Evolutionary conservation across 179 eudicot species (phyloP), one percentile per base, ranked within the genome.

Genomic region (Spergularia azorica): DNA sequence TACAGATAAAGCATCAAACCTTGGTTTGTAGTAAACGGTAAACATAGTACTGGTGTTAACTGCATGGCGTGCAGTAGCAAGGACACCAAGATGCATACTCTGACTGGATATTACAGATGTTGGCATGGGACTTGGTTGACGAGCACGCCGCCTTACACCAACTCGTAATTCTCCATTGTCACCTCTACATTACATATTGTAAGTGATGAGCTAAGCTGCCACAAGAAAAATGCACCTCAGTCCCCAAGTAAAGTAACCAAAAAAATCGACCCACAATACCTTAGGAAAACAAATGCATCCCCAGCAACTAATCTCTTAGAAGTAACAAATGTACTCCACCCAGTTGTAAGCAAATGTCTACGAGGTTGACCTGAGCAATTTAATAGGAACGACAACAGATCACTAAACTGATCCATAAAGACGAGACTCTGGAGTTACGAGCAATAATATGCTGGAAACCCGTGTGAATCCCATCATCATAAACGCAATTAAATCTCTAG

Each of bases 311-410:
- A 88, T 88, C 93, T 86, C 84, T 95, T 95, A 17, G 93, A 87
- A 76, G 93, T 88, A 21, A 91, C 95, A 83, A 92, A 92, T 10
- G 90, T 89, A 77, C 98, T 94, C 97, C 97, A 92, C 52, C 98
- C 98, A 20, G 97, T 92, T n/a, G 98, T 94, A n/a, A 94, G 90
- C 84, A 94, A 87, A 83, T 94, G 97, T 76, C 98, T 86, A 64
- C 94, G 86, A 3, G 98, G 98, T 79, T 92, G 97, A 77, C 98
- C 97, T 94, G 85, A 72, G 26, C 58, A 72, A 75, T 54, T 61
- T 16, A 54, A 16, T 51, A 58, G 59, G 59, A 64, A 76, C 16
- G 59, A 74, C 58, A 74, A 66, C n/a, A 56, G 13, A 70, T 75
- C 67, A 75, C 43, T 52, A 38, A 17, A 55, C 5, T 11, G 18